Base-by-base conservation (phyloP, 148 eudicot genomes). In the Heliamphora exappendiculata region DNA sequence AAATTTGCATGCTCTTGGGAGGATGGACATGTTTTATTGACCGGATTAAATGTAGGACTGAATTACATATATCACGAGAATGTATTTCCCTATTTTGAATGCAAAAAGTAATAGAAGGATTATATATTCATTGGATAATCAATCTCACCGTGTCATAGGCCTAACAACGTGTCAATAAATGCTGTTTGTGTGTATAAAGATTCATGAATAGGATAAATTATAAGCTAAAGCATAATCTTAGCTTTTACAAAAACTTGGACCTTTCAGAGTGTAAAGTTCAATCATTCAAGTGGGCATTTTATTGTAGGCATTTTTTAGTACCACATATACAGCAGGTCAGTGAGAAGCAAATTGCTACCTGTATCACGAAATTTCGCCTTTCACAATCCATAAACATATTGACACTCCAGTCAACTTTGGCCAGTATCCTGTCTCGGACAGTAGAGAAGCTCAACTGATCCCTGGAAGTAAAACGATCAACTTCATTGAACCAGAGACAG, bases 401-500 rank as follows among this genome's bases (percentile, higher is more conserved):
- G 78, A 91, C 58, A 57, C 84, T 80, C 98, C 98, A 94, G 76
- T 82, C 78, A 79, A 91, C 89, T 78, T 87, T 79, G 5, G 97
- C 85, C 81, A 84, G 83, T 76, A 94, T 81, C 84, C 81, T 91
- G 79, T 94, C 98, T 58, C 98, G 87, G 33, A 94, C 97, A 59
- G 87, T 90, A 54, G 97, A 89, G 84, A 94, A 94, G 85, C 98
- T 94, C 74, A 94, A 81, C 80, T 94, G 98, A 79, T 94, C 98
- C 81, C 98, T 84, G 41, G 98, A 88, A 75, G 98, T 94, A 82
- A 94, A 94, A 24, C 98, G 96, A 78, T 94, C 98, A 34, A 94
- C 97, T 84, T 94, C 98, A 75, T 91, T 94, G 85, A 91, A 94
- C 98, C 98, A 94, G 47, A 90, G 81, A 81, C 98, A 94, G 79